These are phyloP conservation scores for Trichoderma gracile DNA, from an alignment of 2,329 filamentous ascomycete genomes.

Conservation along the genomic window DNA sequence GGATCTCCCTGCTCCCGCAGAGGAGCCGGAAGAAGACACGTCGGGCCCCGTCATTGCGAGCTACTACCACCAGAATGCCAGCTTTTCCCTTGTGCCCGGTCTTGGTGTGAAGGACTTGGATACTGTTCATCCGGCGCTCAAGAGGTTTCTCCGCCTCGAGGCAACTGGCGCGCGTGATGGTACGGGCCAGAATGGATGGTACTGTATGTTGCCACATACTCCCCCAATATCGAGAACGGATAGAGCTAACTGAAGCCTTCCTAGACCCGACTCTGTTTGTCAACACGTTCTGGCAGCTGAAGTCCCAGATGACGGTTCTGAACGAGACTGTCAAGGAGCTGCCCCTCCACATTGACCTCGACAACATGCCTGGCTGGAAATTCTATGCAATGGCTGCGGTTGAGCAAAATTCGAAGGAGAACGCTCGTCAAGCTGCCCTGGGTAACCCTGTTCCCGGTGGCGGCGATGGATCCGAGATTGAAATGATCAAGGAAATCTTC, in stretches of 20 bases:
- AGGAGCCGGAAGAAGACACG: constrained; percentile 55
- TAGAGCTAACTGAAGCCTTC: neutral
- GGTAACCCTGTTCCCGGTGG: constrained; percentile 71
- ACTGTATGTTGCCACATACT: constrained; percentile 51
- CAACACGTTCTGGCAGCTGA: constrained; percentile 97
- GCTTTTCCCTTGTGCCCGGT: constrained; percentile 81
- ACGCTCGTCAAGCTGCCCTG: constrained; percentile 73
- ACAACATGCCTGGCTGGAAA: constrained; percentile 84
- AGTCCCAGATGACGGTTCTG: constrained; percentile 83
- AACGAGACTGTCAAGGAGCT: constrained; percentile 85
- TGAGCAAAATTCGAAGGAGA: constrained; percentile 84
- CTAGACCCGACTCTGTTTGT: constrained; percentile 77
- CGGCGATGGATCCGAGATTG: constrained; percentile 89
- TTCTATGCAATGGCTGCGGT: constrained; percentile 82
- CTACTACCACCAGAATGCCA: constrained; percentile 95
- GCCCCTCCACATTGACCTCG: constrained; percentile 79
- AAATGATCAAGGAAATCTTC: constrained; percentile 95
- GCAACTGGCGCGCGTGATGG: constrained; percentile 77
- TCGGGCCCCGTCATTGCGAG: constrained; percentile 72
- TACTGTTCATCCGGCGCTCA: constrained; percentile 69
- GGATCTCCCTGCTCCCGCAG: constrained; percentile 41
- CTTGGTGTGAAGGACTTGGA: constrained; percentile 68
- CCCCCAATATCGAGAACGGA: neutral
- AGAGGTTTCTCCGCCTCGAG: constrained; percentile 79
- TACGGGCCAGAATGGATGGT: constrained; percentile 88